Conservation (phyloP, 2,329 filamentous ascomycete species). For the Lasiodiplodia citricola region DNA sequence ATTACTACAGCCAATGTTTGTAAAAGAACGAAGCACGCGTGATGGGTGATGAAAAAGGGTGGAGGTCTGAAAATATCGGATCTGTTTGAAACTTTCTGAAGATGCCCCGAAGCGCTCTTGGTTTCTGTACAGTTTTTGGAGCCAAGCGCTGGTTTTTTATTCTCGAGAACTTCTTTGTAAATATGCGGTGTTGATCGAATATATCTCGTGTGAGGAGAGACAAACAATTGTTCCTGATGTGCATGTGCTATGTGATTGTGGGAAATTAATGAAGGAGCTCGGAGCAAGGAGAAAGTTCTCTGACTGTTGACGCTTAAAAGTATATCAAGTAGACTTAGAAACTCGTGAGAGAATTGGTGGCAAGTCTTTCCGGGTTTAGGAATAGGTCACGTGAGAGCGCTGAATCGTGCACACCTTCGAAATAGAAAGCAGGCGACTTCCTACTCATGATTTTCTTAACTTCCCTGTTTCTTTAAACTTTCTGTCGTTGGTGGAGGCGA, state of each 20-base stretch:
- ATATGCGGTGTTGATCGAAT: conserved; percentile 10
- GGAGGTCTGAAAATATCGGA: background rate
- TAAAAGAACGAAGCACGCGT: background rate
- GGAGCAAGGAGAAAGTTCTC: no score
- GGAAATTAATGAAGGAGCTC: no score
- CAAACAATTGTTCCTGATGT: background rate
- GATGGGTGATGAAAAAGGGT: background rate
- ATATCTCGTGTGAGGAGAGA: conserved; percentile 1
- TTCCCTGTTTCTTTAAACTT: no score
- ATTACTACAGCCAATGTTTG: conserved; percentile 49
- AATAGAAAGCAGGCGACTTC: no score
- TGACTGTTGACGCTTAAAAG: no score
- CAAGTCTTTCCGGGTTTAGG: no score
- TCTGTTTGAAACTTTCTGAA: background rate
- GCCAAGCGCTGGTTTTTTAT: background rate
- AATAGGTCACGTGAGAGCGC: no score
- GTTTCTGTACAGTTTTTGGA: background rate
- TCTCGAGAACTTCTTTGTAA: conserved; percentile 3
- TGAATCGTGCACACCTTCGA: no score
- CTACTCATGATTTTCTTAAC: no score
- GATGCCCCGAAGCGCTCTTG: background rate
- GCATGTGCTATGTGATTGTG: background rate
- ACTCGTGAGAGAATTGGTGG: no score
- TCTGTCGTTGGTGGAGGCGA: no score
- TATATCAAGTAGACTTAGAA: no score